Evolutionary conservation across 2,329 filamentous ascomycete genomes (phyloP).

Genomic region (Colletotrichum tropicicola): DNA sequence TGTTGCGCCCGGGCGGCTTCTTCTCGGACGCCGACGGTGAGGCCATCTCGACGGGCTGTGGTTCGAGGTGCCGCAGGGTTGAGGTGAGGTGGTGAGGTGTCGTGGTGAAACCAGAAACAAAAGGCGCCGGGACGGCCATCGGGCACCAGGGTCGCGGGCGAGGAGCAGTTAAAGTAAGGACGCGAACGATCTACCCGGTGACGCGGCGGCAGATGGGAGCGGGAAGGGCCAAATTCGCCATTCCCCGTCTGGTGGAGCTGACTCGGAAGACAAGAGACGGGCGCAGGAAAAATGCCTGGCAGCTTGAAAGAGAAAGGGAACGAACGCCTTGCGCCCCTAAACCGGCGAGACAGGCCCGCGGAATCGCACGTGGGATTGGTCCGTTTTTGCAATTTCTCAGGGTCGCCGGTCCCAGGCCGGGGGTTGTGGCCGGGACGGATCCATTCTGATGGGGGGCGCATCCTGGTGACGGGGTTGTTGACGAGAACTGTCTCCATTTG

Average conservation of each 20-base stretch:
- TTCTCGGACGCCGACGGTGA: slow-evolving; percentile 7
- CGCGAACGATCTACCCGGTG: slow-evolving; percentile 2
- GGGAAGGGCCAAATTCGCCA: slow-evolving; percentile 5
- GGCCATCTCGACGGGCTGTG: slow-evolving; percentile 5
- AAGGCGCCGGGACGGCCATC: background rate
- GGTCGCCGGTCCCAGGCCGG: background rate
- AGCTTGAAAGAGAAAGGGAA: background rate
- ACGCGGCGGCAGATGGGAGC: slow-evolving; percentile 11
- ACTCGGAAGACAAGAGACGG: too few relatives aligned
- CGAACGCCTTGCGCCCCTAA: background rate
- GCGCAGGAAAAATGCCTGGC: too few relatives aligned
- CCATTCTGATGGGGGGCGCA: too few relatives aligned
- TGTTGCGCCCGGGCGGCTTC: slow-evolving; percentile 4
- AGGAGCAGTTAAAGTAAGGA: slow-evolving; percentile 3
- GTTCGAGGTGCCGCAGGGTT: background rate
- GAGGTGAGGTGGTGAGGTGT: background rate
- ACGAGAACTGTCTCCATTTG: too few relatives aligned
- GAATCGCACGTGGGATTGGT: slow-evolving; percentile 11
- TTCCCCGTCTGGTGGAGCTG: background rate
- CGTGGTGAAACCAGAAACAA: background rate
- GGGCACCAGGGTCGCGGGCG: background rate
- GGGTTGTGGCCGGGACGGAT: too few relatives aligned
- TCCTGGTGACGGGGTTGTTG: too few relatives aligned
- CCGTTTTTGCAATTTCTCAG: background rate
- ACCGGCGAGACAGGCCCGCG: background rate